Evolutionary conservation across 148 eudicot genomes (phyloP).

Genomic region (Rhododendron vialii): DNA sequence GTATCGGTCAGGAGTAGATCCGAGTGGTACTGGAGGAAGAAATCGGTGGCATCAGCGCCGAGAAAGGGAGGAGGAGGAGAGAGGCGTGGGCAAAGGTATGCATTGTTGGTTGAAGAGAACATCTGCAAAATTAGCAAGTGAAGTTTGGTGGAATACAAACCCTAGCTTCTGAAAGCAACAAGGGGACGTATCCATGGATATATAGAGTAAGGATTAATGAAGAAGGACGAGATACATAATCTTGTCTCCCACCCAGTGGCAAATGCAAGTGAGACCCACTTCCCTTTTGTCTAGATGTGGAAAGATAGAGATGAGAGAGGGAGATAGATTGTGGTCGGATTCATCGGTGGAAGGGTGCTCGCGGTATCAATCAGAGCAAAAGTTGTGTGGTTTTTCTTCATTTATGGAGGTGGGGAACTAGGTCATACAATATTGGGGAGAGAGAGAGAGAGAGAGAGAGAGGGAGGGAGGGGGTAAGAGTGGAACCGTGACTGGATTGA

Average conservation of each 20-base stretch:
- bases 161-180: background rate
- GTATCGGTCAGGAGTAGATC: background rate
- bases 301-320: background rate
- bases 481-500: too few relatives aligned
- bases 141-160: background rate
- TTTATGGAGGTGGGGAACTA: background rate
- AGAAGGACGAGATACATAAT: background rate
- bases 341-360: background rate
- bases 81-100: background rate
- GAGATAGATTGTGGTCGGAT: background rate
- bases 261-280: background rate
- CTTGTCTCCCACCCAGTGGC: background rate
- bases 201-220: background rate
- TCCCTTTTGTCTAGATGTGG: background rate
- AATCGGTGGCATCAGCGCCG: background rate
- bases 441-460: too few relatives aligned
- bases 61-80: slow-evolving; percentile 1
- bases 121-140: background rate
- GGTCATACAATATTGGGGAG: background rate
- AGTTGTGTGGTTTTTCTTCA: background rate
- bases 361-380: background rate
- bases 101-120: slow-evolving; percentile 9
- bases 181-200: background rate
- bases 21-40: background rate
- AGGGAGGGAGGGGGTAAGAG: background rate